phyloP scores from a whole-genome alignment of 208 protist species.

The Trichomonas gallinae region DNA sequence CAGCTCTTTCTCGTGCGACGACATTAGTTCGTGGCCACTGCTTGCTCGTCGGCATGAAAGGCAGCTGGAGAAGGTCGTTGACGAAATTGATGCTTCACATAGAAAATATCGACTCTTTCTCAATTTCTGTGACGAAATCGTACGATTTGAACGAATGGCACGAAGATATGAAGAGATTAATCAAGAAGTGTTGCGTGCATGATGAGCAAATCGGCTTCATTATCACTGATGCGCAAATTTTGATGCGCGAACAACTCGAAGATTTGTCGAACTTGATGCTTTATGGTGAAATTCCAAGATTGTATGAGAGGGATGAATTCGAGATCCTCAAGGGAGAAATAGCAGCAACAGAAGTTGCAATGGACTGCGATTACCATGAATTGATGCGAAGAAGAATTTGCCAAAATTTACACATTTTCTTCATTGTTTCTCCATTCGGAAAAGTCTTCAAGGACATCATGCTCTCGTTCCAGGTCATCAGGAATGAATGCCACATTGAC shows the following conservation, averaged over 20 bases:
- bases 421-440: slow-evolving; percentile 85
- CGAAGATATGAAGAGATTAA: slow-evolving; percentile 75
- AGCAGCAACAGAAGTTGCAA: slow-evolving; percentile 55
- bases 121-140: slow-evolving; percentile 68
- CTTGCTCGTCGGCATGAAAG: slow-evolving; percentile 80
- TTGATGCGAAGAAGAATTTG: slow-evolving; percentile 71
- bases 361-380: slow-evolving; percentile 57
- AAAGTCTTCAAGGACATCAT: slow-evolving; percentile 58
- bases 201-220: slow-evolving; percentile 77
- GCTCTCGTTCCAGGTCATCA: not conserved
- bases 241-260: slow-evolving; percentile 75
- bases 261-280: slow-evolving; percentile 87
- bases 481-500: not conserved
- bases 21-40: slow-evolving; percentile 75
- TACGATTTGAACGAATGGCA: slow-evolving; percentile 77
- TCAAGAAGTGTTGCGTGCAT: slow-evolving; percentile 67
- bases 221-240: slow-evolving; percentile 80
- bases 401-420: slow-evolving; percentile 77
- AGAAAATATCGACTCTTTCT: slow-evolving; percentile 68
- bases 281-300: slow-evolving; percentile 59
- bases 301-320: slow-evolving; percentile 45
- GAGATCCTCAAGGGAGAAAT: slow-evolving; percentile 34
- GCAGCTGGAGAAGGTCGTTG: slow-evolving; percentile 74
- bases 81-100: slow-evolving; percentile 70
- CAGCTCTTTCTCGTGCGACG: slow-evolving; percentile 75